Evolutionary conservation across 306 rosid species (phyloP).

Genomic region (Hippophae tibetana): DNA sequence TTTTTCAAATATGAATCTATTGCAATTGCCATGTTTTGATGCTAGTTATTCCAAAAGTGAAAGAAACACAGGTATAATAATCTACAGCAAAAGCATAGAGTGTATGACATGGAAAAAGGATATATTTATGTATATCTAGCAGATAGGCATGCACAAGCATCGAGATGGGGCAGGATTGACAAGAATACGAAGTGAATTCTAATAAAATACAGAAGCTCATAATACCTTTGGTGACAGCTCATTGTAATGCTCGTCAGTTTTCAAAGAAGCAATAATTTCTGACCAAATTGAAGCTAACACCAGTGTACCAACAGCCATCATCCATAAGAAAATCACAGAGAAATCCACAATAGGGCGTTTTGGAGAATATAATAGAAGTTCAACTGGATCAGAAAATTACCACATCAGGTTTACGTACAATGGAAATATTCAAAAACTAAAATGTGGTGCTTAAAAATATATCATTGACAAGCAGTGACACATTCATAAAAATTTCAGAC

Average conservation of each 20-base stretch:
- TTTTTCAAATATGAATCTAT: too few relatives aligned
- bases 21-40: too few relatives aligned
- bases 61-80: too few relatives aligned
- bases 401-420: neutral
- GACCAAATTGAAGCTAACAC: conserved; percentile 67
- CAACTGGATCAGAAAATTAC: conserved; percentile 56
- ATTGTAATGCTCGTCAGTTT: conserved; percentile 51
- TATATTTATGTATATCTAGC: too few relatives aligned
- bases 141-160: too few relatives aligned
- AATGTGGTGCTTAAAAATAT: conserved; percentile 10
- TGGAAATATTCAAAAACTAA: conserved; percentile 20
- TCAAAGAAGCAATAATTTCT: conserved; percentile 43
- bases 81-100: too few relatives aligned
- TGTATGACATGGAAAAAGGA: too few relatives aligned
- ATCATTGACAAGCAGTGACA: too few relatives aligned
- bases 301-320: conserved; percentile 82
- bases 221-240: conserved; percentile 74
- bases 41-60: too few relatives aligned
- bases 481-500: too few relatives aligned
- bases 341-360: conserved; percentile 60
- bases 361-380: conserved; percentile 74
- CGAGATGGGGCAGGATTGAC: too few relatives aligned
- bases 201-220: conserved; percentile 9
- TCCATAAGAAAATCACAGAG: conserved; percentile 65
- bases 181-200: too few relatives aligned